Conservation (phyloP, 177 flowering plant genomes). For the Vitis hybrid region DNA sequence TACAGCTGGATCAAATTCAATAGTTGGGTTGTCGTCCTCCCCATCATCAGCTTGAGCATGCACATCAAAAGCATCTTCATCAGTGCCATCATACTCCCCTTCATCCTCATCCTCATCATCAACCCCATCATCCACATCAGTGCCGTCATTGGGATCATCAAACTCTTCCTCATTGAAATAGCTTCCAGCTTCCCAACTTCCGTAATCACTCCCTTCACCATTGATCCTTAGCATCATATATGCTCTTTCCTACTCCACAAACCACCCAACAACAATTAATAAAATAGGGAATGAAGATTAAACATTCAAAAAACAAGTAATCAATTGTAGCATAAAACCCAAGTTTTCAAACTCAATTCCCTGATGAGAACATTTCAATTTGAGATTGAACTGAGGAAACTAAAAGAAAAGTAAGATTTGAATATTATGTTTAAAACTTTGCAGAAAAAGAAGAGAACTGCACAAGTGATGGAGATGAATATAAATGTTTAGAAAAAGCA, state of each 20-base stretch:
- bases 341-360: not conserved
- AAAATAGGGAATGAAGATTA: not conserved
- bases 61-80: conserved; percentile 69
- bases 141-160: conserved; percentile 33
- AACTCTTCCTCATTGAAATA: conserved; percentile 51
- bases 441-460: no score
- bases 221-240: conserved; percentile 77
- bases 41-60: conserved; percentile 24
- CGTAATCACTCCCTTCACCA: conserved; percentile 61
- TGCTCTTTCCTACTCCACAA: conserved; percentile 67
- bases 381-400: no score
- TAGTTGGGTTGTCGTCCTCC: not conserved
- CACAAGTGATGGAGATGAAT: no score
- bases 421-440: no score
- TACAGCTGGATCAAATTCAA: conserved; percentile 52
- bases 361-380: no score
- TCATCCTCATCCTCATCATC: conserved; percentile 32
- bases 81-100: conserved; percentile 32
- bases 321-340: not conserved
- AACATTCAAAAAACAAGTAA: not conserved
- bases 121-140: conserved; percentile 29
- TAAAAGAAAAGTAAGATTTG: no score
- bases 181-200: conserved; percentile 50
- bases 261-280: conserved; percentile 3
- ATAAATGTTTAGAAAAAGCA: no score